A percentile compares a stretch with the other conserved stretches of the same genome.
Evolutionary conservation across 1,284 basidiomycete species (phyloP).

Genomic region (Mycosarcoma maydis): DNA sequence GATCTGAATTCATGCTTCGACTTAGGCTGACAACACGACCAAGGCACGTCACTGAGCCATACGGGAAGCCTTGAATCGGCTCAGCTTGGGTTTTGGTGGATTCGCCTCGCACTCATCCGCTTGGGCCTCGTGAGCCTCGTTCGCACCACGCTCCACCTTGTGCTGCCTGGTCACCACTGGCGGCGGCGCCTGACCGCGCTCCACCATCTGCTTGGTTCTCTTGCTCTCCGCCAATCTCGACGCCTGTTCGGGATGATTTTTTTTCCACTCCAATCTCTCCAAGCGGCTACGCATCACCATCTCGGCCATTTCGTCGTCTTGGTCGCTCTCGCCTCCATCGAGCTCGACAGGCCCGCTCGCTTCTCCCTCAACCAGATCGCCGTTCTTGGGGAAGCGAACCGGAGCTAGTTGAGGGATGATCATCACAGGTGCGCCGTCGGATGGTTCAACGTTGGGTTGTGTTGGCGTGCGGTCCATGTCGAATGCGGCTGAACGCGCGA

Average conservation of each 20-base stretch:
- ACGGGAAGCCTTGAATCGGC: constrained; percentile 45
- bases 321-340: constrained; percentile 52
- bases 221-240: constrained; percentile 13
- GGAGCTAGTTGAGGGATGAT: constrained; percentile 52
- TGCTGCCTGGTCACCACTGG: constrained; percentile 1
- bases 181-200: constrained; percentile 20
- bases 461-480: constrained; percentile 24
- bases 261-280: constrained; percentile 37
- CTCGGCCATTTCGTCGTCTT: constrained; percentile 51
- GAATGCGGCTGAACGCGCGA: constrained; percentile 8
- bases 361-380: constrained; percentile 35
- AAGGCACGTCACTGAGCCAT: constrained; percentile 29
- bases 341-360: constrained; percentile 37
- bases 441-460: neutral
- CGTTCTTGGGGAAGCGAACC: constrained; percentile 45
- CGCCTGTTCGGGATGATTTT: constrained; percentile 31
- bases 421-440: constrained; percentile 37
- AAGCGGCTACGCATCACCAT: constrained; percentile 53
- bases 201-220: constrained; percentile 11
- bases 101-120: neutral
- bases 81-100: constrained; percentile 35
- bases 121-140: neutral
- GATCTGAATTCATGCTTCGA: too few species aligned
- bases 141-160: neutral
- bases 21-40: too few species aligned